Conservation (phyloP, 1,139 yeast genomes). For the Saccharomyces hybrid region DNA sequence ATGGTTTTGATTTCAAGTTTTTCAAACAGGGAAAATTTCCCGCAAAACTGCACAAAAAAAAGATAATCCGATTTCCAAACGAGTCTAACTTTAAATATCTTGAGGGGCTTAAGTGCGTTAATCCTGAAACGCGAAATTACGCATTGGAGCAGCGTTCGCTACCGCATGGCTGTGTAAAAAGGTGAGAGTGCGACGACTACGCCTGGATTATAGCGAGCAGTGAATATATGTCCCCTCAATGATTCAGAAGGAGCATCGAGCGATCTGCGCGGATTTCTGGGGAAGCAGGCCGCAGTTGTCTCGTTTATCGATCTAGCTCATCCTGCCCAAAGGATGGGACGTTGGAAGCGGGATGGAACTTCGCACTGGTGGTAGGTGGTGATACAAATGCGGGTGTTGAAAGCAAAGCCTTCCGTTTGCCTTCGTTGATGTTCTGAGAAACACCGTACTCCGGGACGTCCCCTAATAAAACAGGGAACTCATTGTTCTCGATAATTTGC, state of each 20-base stretch:
- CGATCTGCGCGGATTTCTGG: not conserved
- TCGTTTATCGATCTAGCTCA: constrained; percentile 17
- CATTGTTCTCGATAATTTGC: constrained; percentile 21
- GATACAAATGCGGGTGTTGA: not conserved
- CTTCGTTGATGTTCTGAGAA: not conserved
- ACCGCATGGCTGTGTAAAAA: not conserved
- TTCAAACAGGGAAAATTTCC: not conserved
- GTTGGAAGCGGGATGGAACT: constrained; percentile 4
- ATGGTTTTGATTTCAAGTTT: not conserved
- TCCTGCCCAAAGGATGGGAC: constrained; percentile 31
- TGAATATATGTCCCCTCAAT: not conserved
- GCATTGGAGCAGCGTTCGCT: not conserved
- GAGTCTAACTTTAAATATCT: not conserved
- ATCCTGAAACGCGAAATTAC: not conserved
- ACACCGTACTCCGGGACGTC: constrained; percentile 15
- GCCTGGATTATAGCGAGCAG: not conserved
- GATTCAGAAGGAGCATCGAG: not conserved
- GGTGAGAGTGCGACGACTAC: not conserved
- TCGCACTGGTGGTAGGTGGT: not conserved
- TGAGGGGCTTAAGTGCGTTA: not conserved
- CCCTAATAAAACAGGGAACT: constrained; percentile 11
- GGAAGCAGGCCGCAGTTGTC: not conserved
- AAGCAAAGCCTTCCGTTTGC: not conserved
- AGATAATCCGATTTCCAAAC: constrained; percentile 3
- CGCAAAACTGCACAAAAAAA: constrained; percentile 3